Percentiles rank a stretch among this genome's conserved stretches.
phyloP scores from a whole-genome alignment of 108 stramenopile genomes.

The Skeletonema menzelii region DNA sequence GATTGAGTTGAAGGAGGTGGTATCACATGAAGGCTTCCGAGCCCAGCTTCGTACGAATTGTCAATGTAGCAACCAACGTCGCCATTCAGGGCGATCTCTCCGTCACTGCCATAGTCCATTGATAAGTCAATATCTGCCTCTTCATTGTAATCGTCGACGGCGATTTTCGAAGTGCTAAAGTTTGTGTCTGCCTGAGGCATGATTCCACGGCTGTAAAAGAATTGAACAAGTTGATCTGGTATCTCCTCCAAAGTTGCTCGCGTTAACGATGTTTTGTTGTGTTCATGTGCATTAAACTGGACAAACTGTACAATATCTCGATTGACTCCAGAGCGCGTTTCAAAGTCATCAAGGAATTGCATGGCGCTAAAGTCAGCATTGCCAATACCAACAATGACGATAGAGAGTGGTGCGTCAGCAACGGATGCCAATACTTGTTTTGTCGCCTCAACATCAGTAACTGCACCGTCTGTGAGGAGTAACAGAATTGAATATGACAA shows the following conservation, averaged over 20 bases:
- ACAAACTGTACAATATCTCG: constrained; percentile 85
- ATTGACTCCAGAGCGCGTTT: constrained; percentile 33
- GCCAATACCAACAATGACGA: constrained; percentile 92
- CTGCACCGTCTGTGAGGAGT: constrained; percentile 90
- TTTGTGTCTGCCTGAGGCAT: constrained; percentile 44
- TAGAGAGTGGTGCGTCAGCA: constrained; percentile 73
- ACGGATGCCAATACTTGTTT: constrained; percentile 64
- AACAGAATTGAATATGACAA: constrained; percentile 87
- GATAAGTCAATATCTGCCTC: constrained; percentile 45
- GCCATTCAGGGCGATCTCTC: constrained; percentile 33
- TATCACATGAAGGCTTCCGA: constrained; percentile 5
- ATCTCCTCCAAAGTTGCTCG: constrained; percentile 82
- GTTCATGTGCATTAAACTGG: constrained; percentile 52
- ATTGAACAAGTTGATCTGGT: constrained; percentile 82
- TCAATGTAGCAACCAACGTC: constrained; percentile 25
- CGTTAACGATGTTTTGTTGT: constrained; percentile 63
- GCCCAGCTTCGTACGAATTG: constrained; percentile 22
- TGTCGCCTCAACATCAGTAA: constrained; percentile 85
- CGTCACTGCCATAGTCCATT: constrained; percentile 31
- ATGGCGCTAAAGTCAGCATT: constrained; percentile 77
- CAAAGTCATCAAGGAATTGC: constrained; percentile 81
- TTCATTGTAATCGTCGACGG: constrained; percentile 16
- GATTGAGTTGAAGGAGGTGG: constrained; percentile 17
- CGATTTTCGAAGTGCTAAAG: constrained; percentile 23
- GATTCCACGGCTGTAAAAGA: constrained; percentile 57